Percentiles rank a stretch among this genome's conserved stretches.
phyloP scores from a whole-genome alignment of 805 yeast genomes.

The Saturnispora serradocipensis region DNA sequence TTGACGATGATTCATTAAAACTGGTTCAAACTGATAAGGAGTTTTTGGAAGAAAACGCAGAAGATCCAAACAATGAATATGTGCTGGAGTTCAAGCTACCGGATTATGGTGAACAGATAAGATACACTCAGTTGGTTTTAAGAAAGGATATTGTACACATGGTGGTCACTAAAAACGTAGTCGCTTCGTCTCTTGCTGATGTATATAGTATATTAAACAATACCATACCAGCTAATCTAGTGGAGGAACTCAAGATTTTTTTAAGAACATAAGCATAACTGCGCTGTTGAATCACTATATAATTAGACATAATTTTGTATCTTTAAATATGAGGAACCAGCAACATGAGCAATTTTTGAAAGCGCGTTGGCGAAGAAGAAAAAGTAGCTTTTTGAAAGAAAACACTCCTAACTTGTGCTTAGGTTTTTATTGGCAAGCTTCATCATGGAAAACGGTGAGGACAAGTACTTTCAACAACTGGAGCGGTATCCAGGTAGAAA shows the following conservation, averaged over 20 bases:
- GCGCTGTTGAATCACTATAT: background rate
- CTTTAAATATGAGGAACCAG: background rate
- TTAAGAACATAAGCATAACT: conserved; percentile 2
- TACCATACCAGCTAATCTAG: conserved; percentile 23
- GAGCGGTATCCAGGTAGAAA: background rate
- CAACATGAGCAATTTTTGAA: background rate
- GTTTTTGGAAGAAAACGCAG: conserved; percentile 15
- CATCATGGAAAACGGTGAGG: background rate
- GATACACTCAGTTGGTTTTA: conserved; percentile 32
- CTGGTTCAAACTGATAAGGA: conserved; percentile 17
- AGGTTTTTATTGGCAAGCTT: background rate
- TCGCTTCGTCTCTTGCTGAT: conserved; percentile 19
- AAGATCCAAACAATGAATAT: conserved; percentile 22
- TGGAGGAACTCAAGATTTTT: conserved; percentile 26
- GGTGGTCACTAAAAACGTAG: conserved; percentile 38
- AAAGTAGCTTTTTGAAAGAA: background rate
- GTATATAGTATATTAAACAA: conserved; percentile 26
- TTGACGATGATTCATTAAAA: conserved; percentile 28
- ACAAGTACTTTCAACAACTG: background rate
- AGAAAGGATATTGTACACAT: conserved; percentile 44
- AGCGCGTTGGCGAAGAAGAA: background rate
- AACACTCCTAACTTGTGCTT: background rate
- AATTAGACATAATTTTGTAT: background rate
- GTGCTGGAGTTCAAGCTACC: conserved; percentile 20
- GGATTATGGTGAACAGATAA: conserved; percentile 33